Percentiles rank a stretch among this genome's conserved stretches.
phyloP scores from a whole-genome alignment of 768 basidiomycete species.

The Naematelia aurantialba region DNA sequence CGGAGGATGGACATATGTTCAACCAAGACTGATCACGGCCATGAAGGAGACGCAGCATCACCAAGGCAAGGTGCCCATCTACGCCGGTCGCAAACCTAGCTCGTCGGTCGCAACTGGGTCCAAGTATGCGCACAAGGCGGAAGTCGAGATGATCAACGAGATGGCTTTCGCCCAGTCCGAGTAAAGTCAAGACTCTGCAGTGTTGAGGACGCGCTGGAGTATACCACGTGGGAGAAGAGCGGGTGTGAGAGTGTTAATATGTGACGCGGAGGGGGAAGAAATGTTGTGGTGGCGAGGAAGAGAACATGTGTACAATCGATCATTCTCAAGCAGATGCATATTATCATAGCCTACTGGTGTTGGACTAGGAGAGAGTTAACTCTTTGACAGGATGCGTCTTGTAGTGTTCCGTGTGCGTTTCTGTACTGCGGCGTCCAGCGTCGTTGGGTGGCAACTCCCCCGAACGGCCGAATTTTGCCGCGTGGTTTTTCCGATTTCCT shows the following conservation, averaged over 20 bases:
- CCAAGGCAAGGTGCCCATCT: conserved; percentile 80
- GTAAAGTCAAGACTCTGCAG: background rate
- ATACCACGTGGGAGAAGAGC: too few species aligned
- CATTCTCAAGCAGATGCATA: background rate
- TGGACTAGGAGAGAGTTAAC: too few species aligned
- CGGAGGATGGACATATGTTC: conserved; percentile 95
- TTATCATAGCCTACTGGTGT: too few species aligned
- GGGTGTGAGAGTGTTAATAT: too few species aligned
- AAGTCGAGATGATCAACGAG: conserved; percentile 67
- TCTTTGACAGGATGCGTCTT: too few species aligned
- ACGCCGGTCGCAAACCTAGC: conserved; percentile 88
- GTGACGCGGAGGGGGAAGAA: too few species aligned
- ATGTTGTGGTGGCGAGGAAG: background rate
- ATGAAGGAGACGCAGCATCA: conserved; percentile 85
- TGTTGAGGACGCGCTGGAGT: too few species aligned
- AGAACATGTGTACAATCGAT: background rate
- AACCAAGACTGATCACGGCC: conserved; percentile 89
- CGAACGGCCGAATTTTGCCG: too few species aligned
- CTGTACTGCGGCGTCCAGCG: too few species aligned
- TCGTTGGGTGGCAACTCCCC: too few species aligned
- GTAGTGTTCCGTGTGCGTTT: too few species aligned
- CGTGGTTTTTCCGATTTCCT: too few species aligned
- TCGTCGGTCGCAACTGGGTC: conserved; percentile 57
- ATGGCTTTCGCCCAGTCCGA: conserved; percentile 47
- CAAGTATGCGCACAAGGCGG: conserved; percentile 81